Evolutionary conservation across 805 yeast species (phyloP).

Genomic region (Dipodascus geniculatus): DNA sequence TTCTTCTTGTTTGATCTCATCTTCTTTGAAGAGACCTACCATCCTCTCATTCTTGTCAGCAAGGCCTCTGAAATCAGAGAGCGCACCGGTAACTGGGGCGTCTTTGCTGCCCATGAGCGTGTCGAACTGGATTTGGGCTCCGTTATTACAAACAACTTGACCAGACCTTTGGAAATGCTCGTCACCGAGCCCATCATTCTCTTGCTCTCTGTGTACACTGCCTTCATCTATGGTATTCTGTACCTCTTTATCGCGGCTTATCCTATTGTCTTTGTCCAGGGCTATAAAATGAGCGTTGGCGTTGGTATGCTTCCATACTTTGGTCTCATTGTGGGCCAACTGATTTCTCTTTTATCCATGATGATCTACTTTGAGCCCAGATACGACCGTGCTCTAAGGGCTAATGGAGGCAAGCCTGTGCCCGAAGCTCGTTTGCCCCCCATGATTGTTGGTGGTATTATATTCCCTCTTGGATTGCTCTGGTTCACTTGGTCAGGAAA

Average conservation of each 20-base stretch:
- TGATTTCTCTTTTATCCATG: constrained; percentile 43
- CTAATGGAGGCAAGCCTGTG: constrained; percentile 46
- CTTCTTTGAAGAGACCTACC: constrained; percentile 58
- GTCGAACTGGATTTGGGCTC: constrained; percentile 44
- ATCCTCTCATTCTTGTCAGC: constrained; percentile 47
- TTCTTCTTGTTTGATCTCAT: constrained; percentile 31
- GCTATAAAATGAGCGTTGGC: constrained; percentile 49
- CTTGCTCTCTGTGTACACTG: constrained; percentile 56
- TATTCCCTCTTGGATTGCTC: constrained; percentile 67
- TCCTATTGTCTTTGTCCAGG: constrained; percentile 54
- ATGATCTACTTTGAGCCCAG: constrained; percentile 41
- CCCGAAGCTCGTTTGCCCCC: constrained; percentile 77
- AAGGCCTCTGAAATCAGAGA: constrained; percentile 55
- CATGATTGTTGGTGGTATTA: constrained; percentile 58
- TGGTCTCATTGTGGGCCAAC: constrained; percentile 59
- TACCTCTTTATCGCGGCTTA: constrained; percentile 65
- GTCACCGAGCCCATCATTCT: constrained; percentile 60
- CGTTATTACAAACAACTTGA: constrained; percentile 47
- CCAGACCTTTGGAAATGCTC: constrained; percentile 61
- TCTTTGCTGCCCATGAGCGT: constrained; percentile 66
- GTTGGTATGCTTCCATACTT: constrained; percentile 70
- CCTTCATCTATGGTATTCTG: constrained; percentile 71
- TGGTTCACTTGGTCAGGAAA: constrained; percentile 88
- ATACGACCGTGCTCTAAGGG: constrained; percentile 36
- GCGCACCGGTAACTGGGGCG: constrained; percentile 72